phyloP scores from a whole-genome alignment of 192 early-diverging fungal genomes.

The Phycomyces nitens region DNA sequence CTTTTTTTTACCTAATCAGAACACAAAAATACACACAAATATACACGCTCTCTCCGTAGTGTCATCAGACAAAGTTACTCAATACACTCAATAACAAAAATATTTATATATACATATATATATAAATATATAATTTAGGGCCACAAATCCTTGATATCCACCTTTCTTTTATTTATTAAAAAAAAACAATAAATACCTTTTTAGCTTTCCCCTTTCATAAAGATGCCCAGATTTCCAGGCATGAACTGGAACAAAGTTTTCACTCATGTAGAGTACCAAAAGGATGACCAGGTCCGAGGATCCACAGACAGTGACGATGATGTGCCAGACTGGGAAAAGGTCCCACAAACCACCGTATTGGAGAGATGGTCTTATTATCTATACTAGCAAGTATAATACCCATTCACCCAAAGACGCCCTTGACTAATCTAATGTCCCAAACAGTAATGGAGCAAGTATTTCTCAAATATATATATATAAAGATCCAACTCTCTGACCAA shows the following conservation, averaged over 20 bases:
- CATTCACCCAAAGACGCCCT: too few species aligned
- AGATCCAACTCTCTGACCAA: background rate
- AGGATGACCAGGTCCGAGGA: slow-evolving; percentile 1
- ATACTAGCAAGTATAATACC: slow-evolving; percentile 19
- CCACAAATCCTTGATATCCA: too few species aligned
- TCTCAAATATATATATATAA: background rate
- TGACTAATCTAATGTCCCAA: too few species aligned
- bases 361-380: slow-evolving; percentile 29
- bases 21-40: too few species aligned
- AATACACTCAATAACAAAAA: too few species aligned
- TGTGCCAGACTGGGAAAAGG: slow-evolving; percentile 19
- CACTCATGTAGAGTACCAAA: slow-evolving; percentile 6
- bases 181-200: too few species aligned
- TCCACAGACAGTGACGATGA: slow-evolving; percentile 4
- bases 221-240: background rate
- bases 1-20: too few species aligned
- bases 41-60: too few species aligned
- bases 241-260: slow-evolving; percentile 13
- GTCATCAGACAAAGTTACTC: too few species aligned
- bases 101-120: too few species aligned
- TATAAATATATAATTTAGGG: too few species aligned
- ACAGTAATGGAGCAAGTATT: slow-evolving; percentile 26
- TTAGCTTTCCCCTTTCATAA: background rate
- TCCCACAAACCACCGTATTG: slow-evolving; percentile 22
- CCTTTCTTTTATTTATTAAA: too few species aligned